phyloP scores from a whole-genome alignment of 1,284 basidiomycete genomes.

The Microbotryum violaceum region DNA sequence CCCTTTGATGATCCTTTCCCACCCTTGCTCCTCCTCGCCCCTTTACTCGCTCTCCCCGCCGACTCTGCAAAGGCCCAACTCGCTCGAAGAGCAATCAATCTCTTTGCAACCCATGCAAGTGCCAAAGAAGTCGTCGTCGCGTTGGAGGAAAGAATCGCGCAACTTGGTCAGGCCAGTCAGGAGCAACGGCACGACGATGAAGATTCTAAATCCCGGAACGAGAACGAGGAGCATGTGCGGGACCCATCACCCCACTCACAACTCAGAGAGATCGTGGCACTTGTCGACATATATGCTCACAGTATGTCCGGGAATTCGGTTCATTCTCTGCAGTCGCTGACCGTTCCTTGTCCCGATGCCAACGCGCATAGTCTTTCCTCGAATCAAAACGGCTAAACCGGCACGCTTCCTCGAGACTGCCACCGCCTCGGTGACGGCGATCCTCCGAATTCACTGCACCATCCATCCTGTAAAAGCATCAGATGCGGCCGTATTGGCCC shows the following conservation, averaged over 20 bases:
- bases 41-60: neutral
- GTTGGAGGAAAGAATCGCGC: conserved; percentile 2
- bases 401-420: conserved; percentile 5
- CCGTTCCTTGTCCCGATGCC: too few relatives aligned
- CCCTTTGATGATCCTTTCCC: conserved; percentile 14
- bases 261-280: neutral
- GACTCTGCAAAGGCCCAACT: neutral
- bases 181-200: neutral
- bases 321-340: too few relatives aligned
- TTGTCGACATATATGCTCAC: neutral
- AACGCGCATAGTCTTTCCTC: conserved; percentile 1
- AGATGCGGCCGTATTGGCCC: neutral
- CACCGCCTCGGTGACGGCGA: neutral
- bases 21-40: conserved; percentile 9
- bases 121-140: conserved; percentile 15
- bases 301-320: neutral
- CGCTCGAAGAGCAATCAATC: neutral
- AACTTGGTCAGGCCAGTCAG: neutral
- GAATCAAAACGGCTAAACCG: conserved; percentile 2
- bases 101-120: neutral
- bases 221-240: neutral
- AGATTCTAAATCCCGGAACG: neutral
- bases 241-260: neutral
- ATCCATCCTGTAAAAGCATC: neutral
- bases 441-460: neutral